Percentiles rank a stretch among this genome's conserved stretches.
These are phyloP conservation scores for Musa troglodytarum DNA, from an alignment of 176 grass and related monocot species.

Conservation along the genomic window DNA sequence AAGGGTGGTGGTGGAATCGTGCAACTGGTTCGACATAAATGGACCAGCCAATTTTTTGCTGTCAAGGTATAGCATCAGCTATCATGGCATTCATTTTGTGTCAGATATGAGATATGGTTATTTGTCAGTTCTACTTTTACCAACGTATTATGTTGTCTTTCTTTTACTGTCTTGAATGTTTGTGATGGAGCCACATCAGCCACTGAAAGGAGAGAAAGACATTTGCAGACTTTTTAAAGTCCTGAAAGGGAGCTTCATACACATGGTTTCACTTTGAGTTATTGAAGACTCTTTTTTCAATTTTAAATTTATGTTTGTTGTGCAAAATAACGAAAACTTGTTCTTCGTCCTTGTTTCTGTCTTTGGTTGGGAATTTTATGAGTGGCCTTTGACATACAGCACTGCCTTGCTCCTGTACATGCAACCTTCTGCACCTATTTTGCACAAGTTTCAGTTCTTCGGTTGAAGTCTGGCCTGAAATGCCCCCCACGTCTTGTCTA, in stretches of 20 bases:
- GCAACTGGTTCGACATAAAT: slow-evolving; percentile 91
- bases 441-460: neutral
- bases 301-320: too few species aligned
- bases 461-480: neutral
- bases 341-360: too few species aligned
- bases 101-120: neutral
- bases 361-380: too few species aligned
- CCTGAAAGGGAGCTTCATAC: too few species aligned
- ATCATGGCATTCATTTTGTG: neutral
- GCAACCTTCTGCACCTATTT: neutral
- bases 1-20: slow-evolving; percentile 88
- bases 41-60: slow-evolving; percentile 94
- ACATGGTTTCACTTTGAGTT: too few species aligned
- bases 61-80: slow-evolving; percentile 53
- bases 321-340: too few species aligned
- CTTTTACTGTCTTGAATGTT: too few species aligned
- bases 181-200: too few species aligned
- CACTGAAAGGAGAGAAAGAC: too few species aligned
- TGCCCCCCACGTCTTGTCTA: neutral
- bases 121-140: neutral
- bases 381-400: neutral
- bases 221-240: too few species aligned
- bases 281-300: too few species aligned
- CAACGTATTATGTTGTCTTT: too few species aligned
- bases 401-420: neutral